Evolutionary conservation across 148 eudicot genomes (phyloP).

Genomic region (Selenicereus undatus): DNA sequence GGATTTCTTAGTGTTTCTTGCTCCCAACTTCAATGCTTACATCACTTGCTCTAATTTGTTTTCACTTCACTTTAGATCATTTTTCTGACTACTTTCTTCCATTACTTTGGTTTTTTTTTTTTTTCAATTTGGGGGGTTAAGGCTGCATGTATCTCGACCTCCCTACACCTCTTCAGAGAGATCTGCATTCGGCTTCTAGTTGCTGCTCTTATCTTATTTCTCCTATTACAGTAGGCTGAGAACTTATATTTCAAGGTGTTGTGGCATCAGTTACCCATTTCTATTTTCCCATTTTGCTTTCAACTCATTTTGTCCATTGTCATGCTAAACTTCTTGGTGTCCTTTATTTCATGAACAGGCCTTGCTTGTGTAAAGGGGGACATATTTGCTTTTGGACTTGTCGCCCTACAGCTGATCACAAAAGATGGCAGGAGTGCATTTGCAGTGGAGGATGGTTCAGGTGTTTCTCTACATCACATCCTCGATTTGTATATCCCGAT

Average conservation of each 20-base stretch:
- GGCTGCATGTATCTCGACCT: too few species aligned
- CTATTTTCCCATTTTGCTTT: neutral
- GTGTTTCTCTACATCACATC: slow-evolving; percentile 28
- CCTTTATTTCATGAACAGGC: slow-evolving; percentile 16
- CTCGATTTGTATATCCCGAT: slow-evolving; percentile 32
- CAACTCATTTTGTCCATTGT: neutral
- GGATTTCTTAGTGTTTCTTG: neutral
- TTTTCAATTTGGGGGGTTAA: too few species aligned
- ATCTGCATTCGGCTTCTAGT: too few species aligned
- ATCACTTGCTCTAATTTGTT: too few species aligned
- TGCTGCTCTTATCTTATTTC: too few species aligned
- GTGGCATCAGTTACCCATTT: too few species aligned
- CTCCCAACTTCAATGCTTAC: neutral
- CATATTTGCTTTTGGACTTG: slow-evolving; percentile 32
- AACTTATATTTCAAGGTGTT: too few species aligned
- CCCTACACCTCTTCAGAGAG: too few species aligned
- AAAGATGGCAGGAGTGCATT: slow-evolving; percentile 34
- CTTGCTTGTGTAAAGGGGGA: slow-evolving; percentile 20
- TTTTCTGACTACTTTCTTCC: too few species aligned
- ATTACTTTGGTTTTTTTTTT: too few species aligned
- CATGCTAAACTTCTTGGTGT: neutral
- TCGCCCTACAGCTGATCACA: slow-evolving; percentile 35
- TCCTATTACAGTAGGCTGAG: too few species aligned
- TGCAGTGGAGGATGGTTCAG: slow-evolving; percentile 21
- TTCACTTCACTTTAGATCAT: too few species aligned